Conservation (phyloP, 2,329 filamentous ascomycete genomes). For the Calonectria montana region DNA sequence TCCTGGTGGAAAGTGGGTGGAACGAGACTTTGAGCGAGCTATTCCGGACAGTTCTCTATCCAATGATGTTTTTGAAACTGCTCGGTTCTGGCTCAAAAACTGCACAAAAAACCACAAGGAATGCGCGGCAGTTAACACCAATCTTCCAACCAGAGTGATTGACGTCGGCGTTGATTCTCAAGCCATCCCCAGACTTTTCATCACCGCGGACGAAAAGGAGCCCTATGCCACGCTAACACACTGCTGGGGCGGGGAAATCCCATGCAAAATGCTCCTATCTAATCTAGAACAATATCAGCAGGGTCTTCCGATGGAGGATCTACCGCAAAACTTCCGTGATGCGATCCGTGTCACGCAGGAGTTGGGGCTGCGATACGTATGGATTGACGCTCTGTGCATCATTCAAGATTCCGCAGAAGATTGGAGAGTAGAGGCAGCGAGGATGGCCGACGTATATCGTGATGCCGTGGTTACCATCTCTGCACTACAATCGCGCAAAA, state of each 20-base stretch:
- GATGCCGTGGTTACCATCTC: neutral
- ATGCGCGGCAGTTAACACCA: neutral
- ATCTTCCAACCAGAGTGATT: neutral
- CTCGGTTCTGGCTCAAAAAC: neutral
- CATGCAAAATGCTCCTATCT: neutral
- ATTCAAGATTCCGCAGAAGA: slow-evolving; percentile 4
- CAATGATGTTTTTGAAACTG: neutral
- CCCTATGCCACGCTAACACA: neutral
- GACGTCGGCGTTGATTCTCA: neutral
- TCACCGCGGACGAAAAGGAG: neutral
- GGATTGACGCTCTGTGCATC: slow-evolving; percentile 8
- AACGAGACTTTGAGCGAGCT: neutral
- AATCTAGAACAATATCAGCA: neutral
- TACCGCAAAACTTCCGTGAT: neutral
- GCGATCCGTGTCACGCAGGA: neutral
- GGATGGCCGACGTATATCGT: neutral
- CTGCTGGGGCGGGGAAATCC: neutral
- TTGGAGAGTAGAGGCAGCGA: neutral
- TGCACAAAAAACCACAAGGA: neutral
- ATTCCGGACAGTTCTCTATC: neutral
- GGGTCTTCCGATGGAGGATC: neutral
- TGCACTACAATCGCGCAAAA: neutral
- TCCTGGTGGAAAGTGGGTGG: neutral
- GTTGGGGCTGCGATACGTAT: neutral
- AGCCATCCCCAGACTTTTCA: neutral